A percentile compares a stretch with the other conserved stretches of the same genome.
These are phyloP conservation scores for Zymoseptoria tritici DNA, from an alignment of 2,329 filamentous ascomycete genomes.

Conservation along the genomic window DNA sequence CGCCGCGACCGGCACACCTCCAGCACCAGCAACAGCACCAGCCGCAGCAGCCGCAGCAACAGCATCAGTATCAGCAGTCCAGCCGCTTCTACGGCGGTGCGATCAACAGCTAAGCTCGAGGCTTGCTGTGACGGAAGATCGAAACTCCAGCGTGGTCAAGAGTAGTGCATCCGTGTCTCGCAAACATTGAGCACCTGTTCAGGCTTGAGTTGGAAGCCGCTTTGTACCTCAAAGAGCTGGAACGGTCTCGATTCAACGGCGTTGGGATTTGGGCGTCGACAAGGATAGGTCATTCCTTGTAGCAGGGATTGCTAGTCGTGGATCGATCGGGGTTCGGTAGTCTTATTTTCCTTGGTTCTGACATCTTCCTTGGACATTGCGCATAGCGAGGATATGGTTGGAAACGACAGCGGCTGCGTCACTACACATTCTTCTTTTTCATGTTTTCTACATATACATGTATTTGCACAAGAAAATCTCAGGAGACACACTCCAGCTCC, in stretches of 20 bases:
- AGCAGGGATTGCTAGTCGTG: neutral
- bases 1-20: constrained; percentile 11
- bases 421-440: neutral
- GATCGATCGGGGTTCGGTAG: neutral
- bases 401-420: neutral
- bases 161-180: neutral
- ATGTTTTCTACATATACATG: neutral
- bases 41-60: neutral
- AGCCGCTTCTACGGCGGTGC: constrained; percentile 11
- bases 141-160: neutral
- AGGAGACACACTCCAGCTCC: neutral
- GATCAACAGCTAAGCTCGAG: constrained; percentile 12
- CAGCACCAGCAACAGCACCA: constrained; percentile 20
- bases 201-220: neutral
- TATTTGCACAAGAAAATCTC: neutral
- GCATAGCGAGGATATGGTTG: neutral
- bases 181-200: neutral
- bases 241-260: constrained; percentile 3
- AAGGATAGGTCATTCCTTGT: neutral
- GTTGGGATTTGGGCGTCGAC: neutral
- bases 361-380: neutral
- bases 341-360: neutral
- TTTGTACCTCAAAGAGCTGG: neutral
- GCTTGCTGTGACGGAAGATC: neutral
- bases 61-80: neutral